These are phyloP conservation scores for Cladosporium colombiae DNA, from an alignment of 2,329 filamentous ascomycete genomes.

Conservation along the genomic window DNA sequence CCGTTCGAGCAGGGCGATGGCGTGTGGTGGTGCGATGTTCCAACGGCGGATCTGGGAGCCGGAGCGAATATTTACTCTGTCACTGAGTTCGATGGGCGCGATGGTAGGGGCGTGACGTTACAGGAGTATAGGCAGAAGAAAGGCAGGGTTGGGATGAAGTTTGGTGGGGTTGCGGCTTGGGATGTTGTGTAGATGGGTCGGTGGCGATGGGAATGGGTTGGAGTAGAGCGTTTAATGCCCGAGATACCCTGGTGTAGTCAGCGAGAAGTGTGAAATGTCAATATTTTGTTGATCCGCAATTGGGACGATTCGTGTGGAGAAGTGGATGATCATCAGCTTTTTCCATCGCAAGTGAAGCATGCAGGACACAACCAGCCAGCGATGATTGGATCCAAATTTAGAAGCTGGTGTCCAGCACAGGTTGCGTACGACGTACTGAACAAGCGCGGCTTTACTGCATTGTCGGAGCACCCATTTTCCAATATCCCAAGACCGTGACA, in stretches of 20 bases:
- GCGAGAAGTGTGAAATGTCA: background rate
- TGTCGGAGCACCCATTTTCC: background rate
- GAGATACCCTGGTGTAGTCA: background rate
- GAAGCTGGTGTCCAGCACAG: no score
- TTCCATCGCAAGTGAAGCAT: background rate
- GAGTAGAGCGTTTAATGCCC: background rate
- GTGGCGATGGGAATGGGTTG: background rate
- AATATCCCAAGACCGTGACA: background rate
- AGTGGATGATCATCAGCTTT: background rate
- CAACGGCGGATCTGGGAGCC: slow-evolving; percentile 64
- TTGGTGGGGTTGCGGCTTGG: slow-evolving; percentile 57
- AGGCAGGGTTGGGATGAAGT: slow-evolving; percentile 51
- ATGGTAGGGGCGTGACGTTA: slow-evolving; percentile 55
- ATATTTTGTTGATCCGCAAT: background rate
- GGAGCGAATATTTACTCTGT: slow-evolving; percentile 66
- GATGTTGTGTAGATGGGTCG: slow-evolving; percentile 5
- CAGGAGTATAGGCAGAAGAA: slow-evolving; percentile 51
- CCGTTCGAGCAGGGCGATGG: slow-evolving; percentile 73
- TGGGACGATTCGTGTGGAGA: background rate
- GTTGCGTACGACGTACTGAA: no score
- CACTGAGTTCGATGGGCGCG: slow-evolving; percentile 51
- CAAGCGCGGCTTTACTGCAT: no score
- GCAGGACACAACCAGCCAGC: background rate
- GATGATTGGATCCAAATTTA: background rate
- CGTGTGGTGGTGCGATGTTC: slow-evolving; percentile 79